Evolutionary conservation across 148 eudicot genomes (phyloP).

Genomic region (Camellia granthamiana): DNA sequence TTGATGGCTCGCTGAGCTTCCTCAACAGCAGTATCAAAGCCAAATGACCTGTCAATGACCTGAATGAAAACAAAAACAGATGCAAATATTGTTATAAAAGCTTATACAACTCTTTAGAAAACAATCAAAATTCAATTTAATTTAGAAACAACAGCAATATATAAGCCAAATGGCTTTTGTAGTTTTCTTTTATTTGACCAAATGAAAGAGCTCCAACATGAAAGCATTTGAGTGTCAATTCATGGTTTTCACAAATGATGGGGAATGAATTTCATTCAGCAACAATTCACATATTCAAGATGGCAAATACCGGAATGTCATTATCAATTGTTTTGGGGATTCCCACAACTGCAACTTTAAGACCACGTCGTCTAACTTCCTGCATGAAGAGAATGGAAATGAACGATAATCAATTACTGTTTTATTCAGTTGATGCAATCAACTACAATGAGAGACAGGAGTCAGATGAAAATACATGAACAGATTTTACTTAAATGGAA

Average conservation of each 20-base stretch:
- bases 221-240: background rate
- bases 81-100: background rate
- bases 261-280: background rate
- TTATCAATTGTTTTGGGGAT: slow-evolving; percentile 97
- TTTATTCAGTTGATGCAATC: background rate
- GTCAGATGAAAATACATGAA: background rate
- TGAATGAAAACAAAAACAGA: slow-evolving; percentile 27
- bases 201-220: slow-evolving; percentile 5
- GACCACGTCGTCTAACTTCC: slow-evolving; percentile 81
- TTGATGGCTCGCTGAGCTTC: slow-evolving; percentile 98
- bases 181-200: slow-evolving; percentile 16
- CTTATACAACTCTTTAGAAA: background rate
- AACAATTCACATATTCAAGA: slow-evolving; percentile 4
- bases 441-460: background rate
- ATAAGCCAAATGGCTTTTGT: slow-evolving; percentile 40
- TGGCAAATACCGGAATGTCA: slow-evolving; percentile 76
- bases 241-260: background rate
- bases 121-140: background rate
- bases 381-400: slow-evolving; percentile 31
- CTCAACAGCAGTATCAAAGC: slow-evolving; percentile 98
- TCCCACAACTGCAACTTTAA: slow-evolving; percentile 79
- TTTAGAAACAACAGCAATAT: slow-evolving; percentile 34
- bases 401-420: slow-evolving; percentile 6
- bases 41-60: slow-evolving; percentile 97
- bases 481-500: background rate